Evolutionary conservation across 805 yeast species (phyloP), one percentile per base, ranked within the genome.

Genomic region (Lachancea thermotolerans): DNA sequence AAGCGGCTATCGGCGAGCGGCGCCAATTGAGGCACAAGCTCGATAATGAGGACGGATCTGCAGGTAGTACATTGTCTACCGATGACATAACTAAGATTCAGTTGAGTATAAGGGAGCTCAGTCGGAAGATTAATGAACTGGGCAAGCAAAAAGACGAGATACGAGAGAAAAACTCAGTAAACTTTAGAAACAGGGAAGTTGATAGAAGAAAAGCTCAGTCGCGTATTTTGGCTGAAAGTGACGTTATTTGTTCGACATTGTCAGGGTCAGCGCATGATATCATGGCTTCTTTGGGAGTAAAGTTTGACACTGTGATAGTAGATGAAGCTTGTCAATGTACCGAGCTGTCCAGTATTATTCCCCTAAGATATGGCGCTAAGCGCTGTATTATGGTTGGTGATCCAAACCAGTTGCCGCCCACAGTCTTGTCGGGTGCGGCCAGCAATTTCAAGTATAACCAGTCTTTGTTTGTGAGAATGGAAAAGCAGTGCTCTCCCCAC

Each of bases 321-420:
- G 99, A 91, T 69, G 99, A 91, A 64, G 99, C 99, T 2, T 95
- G 97, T 54, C 99, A 91, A 65, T 85, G 95, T 78, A 90, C 93
- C 34, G 99, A 91, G 60, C 61, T 91, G 31, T 87, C 96, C 7
- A 85, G 95, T 0, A 75, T 93, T 21, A 91, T 91, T 55, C 99
- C 99, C 0, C 69, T 93, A 52, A 72, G 95, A 57, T 93, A 90
- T 62, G 98, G 98, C 1, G 85, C 95, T 56, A 81, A 75, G 48
- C 79, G 81, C 45, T 91, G 98, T 68, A 83, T 93, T 40, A 85
- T 93, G 95, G 99, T 93, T 38, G 99, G 99, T 62, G 99, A 93
- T 68, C 98, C 98, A 2, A 90, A 93, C 61, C 99, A 93, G 67
- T 73, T 93, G 50, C 99, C 99, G 0, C 99, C 99, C 0, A 91